These are phyloP conservation scores for Barnettozyma pratensis DNA, from an alignment of 805 yeast species.

Conservation along the genomic window DNA sequence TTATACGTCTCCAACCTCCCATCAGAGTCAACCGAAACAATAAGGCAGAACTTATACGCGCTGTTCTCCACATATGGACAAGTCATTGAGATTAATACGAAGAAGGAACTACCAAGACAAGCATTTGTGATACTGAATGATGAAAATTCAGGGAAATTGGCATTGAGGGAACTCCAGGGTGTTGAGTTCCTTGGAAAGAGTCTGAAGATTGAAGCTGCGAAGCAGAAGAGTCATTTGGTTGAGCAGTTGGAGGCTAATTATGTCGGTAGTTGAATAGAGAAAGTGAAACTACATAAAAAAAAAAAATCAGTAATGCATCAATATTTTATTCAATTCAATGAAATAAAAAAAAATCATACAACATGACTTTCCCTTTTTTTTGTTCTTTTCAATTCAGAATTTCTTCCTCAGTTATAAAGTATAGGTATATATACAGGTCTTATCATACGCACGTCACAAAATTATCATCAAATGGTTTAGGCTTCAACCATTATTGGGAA, in stretches of 20 bases:
- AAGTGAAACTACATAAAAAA: neutral
- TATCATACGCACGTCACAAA: constrained; percentile 3
- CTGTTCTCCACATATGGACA: constrained; percentile 63
- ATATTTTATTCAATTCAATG: neutral
- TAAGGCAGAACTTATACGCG: constrained; percentile 52
- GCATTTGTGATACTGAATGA: constrained; percentile 56
- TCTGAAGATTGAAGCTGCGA: constrained; percentile 40
- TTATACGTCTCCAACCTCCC: constrained; percentile 8
- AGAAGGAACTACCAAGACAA: constrained; percentile 45
- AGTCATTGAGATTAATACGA: constrained; percentile 45
- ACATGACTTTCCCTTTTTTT: neutral
- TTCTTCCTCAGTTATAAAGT: neutral
- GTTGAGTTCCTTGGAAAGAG: constrained; percentile 49
- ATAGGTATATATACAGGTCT: constrained; percentile 1
- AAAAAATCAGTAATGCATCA: constrained; percentile 1
- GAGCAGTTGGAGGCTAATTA: neutral
- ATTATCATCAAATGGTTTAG: constrained; percentile 1
- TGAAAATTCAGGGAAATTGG: constrained; percentile 44
- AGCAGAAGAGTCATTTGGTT: constrained; percentile 25
- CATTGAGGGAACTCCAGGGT: constrained; percentile 42
- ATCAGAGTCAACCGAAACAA: constrained; percentile 26
- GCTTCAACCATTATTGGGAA: constrained; percentile 26
- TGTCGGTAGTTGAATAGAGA: neutral
- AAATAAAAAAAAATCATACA: neutral
- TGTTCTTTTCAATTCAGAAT: neutral